phyloP scores from a whole-genome alignment of 2,329 filamentous ascomycete species.

The Coniochaeta pulveracea region DNA sequence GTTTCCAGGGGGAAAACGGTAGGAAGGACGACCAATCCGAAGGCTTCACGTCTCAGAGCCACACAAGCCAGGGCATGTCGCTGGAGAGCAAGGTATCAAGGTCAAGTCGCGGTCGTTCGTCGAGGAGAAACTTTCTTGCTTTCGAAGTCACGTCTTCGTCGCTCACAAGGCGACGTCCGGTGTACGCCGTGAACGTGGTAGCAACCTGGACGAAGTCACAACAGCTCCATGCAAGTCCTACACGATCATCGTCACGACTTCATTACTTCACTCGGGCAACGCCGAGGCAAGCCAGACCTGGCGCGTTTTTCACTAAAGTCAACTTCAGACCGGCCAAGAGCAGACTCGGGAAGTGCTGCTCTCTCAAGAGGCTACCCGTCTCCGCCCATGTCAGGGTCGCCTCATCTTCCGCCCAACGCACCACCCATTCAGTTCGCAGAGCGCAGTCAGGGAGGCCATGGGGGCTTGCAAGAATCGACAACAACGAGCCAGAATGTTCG shows the following conservation, averaged over 20 bases:
- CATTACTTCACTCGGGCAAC: slow-evolving; percentile 41
- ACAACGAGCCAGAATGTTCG: slow-evolving; percentile 39
- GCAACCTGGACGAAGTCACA: slow-evolving; percentile 9
- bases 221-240: slow-evolving; percentile 43
- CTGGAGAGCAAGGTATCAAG: slow-evolving; percentile 7
- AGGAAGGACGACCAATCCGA: too few species aligned
- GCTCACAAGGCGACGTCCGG: slow-evolving; percentile 14
- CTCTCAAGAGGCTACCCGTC: slow-evolving; percentile 54
- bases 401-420: slow-evolving; percentile 46
- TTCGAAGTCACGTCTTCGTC: slow-evolving; percentile 8
- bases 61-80: slow-evolving; percentile 16
- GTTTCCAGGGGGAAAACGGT: too few species aligned
- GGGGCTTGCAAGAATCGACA: too few species aligned
- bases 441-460: slow-evolving; percentile 38
- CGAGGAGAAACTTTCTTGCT: slow-evolving; percentile 10
- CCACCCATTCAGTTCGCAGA: slow-evolving; percentile 41
- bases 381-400: slow-evolving; percentile 65
- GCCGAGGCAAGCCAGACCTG: slow-evolving; percentile 44
- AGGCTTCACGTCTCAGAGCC: too few species aligned
- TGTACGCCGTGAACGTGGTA: slow-evolving; percentile 14
- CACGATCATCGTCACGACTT: slow-evolving; percentile 30
- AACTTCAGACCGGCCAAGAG: slow-evolving; percentile 43
- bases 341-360: slow-evolving; percentile 41
- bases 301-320: slow-evolving; percentile 43
- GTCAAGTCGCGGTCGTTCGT: slow-evolving; percentile 12